Conservation (phyloP, 164 flowering plant genomes). For the Umbilicus rupestris region DNA sequence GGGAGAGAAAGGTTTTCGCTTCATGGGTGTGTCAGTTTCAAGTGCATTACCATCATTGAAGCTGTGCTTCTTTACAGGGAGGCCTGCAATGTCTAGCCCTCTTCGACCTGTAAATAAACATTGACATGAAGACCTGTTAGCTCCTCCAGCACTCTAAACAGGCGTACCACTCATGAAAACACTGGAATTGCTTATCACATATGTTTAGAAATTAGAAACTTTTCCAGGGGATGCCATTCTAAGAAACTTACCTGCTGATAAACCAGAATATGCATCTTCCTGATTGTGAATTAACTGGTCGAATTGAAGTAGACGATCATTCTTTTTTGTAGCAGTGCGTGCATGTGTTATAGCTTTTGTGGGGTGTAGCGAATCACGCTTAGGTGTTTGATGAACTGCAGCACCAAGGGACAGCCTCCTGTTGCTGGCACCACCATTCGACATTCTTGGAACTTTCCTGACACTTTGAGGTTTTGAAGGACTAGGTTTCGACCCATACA, state of each 20-base stretch:
- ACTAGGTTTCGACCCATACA: constrained; percentile 82
- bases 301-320: constrained; percentile 20
- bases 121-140: background rate
- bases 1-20: constrained; percentile 76
- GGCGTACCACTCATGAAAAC: too few species aligned
- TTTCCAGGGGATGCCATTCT: background rate
- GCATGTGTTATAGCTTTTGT: constrained; percentile 34
- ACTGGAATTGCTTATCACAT: background rate
- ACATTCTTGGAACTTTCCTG: constrained; percentile 50
- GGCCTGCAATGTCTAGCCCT: constrained; percentile 54
- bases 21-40: constrained; percentile 40
- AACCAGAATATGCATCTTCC: constrained; percentile 28
- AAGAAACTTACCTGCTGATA: constrained; percentile 37
- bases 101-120: constrained; percentile 34
- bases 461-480: constrained; percentile 57
- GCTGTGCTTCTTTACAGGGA: constrained; percentile 39
- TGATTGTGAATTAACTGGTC: constrained; percentile 15
- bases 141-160: background rate
- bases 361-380: constrained; percentile 23
- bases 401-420: constrained; percentile 67
- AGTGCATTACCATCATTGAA: constrained; percentile 24
- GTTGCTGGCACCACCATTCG: constrained; percentile 46
- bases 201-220: too few species aligned
- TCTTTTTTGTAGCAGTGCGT: constrained; percentile 29
- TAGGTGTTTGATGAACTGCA: constrained; percentile 47